Percentiles rank a stretch among this genome's conserved stretches.
These are phyloP conservation scores for Cercospora zeina DNA, from an alignment of 2,329 filamentous ascomycete genomes.

Conservation along the genomic window DNA sequence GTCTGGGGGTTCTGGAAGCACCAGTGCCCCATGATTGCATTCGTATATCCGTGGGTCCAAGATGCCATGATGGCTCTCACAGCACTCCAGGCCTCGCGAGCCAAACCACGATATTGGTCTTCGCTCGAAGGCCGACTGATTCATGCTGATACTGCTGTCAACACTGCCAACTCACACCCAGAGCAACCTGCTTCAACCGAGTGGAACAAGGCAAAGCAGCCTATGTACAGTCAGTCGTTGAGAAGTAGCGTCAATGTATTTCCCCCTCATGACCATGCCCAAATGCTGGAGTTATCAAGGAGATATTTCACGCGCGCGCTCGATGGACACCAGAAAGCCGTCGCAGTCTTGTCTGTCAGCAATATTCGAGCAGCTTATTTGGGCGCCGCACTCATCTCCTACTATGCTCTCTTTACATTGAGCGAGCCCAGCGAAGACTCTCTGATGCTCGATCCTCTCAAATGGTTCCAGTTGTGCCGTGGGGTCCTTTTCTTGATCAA, in stretches of 20 bases:
- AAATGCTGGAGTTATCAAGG: slow-evolving; percentile 29
- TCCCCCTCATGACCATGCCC: slow-evolving; percentile 11
- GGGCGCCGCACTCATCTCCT: slow-evolving; percentile 28
- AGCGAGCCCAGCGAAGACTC: slow-evolving; percentile 22
- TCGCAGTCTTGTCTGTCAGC: slow-evolving; percentile 21
- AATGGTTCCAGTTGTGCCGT: slow-evolving; percentile 31
- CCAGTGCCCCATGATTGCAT: slow-evolving; percentile 30
- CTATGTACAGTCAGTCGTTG: not conserved
- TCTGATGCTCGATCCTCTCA: slow-evolving; percentile 24
- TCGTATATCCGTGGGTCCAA: slow-evolving; percentile 28
- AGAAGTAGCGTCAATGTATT: slow-evolving; percentile 1
- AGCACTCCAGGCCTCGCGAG: slow-evolving; percentile 29
- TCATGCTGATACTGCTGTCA: slow-evolving; percentile 6
- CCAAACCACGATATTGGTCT: slow-evolving; percentile 27
- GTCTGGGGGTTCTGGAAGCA: slow-evolving; percentile 32
- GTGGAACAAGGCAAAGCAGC: slow-evolving; percentile 19
- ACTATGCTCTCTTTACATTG: slow-evolving; percentile 29
- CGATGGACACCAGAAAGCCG: slow-evolving; percentile 29
- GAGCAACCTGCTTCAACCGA: not conserved
- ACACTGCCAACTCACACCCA: not conserved
- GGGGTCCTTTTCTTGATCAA: slow-evolving; percentile 24
- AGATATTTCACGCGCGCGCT: slow-evolving; percentile 32
- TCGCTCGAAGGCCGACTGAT: slow-evolving; percentile 28
- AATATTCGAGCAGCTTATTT: slow-evolving; percentile 29
- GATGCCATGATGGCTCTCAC: slow-evolving; percentile 31